A percentile compares a stretch with the other conserved stretches of the same genome.
These are phyloP conservation scores for Parafenestella ontariensis DNA, from an alignment of 2,329 filamentous ascomycete genomes.

Conservation along the genomic window DNA sequence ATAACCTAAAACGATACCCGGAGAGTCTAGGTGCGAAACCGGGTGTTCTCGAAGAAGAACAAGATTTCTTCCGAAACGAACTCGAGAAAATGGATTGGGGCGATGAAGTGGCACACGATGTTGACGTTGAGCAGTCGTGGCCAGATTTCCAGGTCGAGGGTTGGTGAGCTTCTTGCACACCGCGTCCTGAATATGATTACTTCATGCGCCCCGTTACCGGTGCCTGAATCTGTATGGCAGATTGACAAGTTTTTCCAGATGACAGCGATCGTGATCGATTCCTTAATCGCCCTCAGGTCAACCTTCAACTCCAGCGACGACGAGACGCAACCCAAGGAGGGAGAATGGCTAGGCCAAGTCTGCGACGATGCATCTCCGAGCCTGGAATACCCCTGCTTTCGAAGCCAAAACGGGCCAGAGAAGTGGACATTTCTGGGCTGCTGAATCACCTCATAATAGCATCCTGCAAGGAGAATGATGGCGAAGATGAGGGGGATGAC, in stretches of 20 bases:
- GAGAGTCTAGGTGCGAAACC: slow-evolving; percentile 69
- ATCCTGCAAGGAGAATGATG: slow-evolving; percentile 6
- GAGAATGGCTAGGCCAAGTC: not conserved
- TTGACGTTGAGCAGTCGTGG: slow-evolving; percentile 29
- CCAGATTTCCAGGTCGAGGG: slow-evolving; percentile 38
- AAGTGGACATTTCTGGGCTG: not conserved
- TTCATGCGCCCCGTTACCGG: not conserved
- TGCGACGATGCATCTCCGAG: slow-evolving; percentile 2
- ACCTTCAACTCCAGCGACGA: slow-evolving; percentile 4
- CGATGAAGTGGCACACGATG: slow-evolving; percentile 35
- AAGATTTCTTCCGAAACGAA: slow-evolving; percentile 58
- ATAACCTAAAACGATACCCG: slow-evolving; percentile 83
- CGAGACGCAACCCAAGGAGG: slow-evolving; percentile 9
- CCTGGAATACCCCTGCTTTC: not conserved
- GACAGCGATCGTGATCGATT: slow-evolving; percentile 3
- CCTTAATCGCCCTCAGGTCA: not conserved
- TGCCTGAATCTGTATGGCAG: not conserved
- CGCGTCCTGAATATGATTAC: not conserved
- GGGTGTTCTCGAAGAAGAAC: slow-evolving; percentile 52
- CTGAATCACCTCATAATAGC: slow-evolving; percentile 13
- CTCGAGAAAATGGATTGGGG: slow-evolving; percentile 59
- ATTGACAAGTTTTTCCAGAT: slow-evolving; percentile 13
- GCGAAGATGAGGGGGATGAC: slow-evolving; percentile 3
- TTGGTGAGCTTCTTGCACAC: slow-evolving; percentile 29
- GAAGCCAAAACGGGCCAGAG: not conserved